Evolutionary conservation across 768 basidiomycete species (phyloP).

Genomic region (Bullera alba): DNA sequence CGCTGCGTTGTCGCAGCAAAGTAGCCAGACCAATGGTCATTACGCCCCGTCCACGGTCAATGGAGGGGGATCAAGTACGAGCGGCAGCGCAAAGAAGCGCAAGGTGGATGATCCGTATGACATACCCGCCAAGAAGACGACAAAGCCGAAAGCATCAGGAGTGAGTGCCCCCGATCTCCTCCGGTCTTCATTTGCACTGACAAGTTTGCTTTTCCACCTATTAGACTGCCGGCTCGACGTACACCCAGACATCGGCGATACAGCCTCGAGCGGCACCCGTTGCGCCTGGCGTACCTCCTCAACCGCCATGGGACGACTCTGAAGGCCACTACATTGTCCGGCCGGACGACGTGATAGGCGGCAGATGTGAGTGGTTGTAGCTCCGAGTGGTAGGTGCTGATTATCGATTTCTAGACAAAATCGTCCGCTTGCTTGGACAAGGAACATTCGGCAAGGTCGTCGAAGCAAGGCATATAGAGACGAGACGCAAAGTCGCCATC

Average conservation of each 20-base stretch:
- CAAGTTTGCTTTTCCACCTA: background rate
- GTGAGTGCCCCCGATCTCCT: too few species aligned
- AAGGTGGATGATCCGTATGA: constrained; percentile 32
- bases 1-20: background rate
- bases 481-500: constrained; percentile 76
- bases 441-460: constrained; percentile 99
- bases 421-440: constrained; percentile 82
- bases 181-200: constrained; percentile 4
- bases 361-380: constrained; percentile 58
- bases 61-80: constrained; percentile 8
- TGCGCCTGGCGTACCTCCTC: too few species aligned
- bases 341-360: constrained; percentile 76
- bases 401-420: constrained; percentile 61
- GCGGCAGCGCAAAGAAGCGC: constrained; percentile 24
- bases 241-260: constrained; percentile 7
- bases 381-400: background rate
- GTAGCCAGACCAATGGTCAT: background rate
- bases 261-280: constrained; percentile 10
- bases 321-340: constrained; percentile 98
- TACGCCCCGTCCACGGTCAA: constrained; percentile 11
- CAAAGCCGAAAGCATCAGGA: constrained; percentile 15
- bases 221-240: constrained; percentile 16
- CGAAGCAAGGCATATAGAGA: constrained; percentile 73
- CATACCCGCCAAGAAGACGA: constrained; percentile 22
- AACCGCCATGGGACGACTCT: constrained; percentile 72